Base-by-base conservation (phyloP, 2,329 filamentous ascomycete species). In the Pseudofabraea citricarpa region DNA sequence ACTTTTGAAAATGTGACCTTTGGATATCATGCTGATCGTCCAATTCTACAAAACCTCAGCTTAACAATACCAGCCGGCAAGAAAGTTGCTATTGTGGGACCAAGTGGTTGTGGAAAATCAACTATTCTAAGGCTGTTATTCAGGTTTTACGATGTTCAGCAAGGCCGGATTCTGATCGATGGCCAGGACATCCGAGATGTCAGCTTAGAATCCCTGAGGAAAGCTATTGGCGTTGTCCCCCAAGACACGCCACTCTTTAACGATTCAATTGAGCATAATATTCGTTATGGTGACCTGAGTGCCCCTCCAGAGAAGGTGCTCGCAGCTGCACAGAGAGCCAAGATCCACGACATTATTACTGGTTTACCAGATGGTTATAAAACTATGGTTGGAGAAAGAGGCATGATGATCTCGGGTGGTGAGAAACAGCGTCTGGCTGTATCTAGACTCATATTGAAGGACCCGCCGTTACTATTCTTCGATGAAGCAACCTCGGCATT, bases 191-290 rank as follows among this genome's bases (percentile, higher is more conserved):
- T 98, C 52, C 84, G 87, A 31, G 76, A 88, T 46, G 84, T 98
- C 1, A 83, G 75, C 9, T 65, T 97, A 2, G 88, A 94, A 41
- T 94, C 87, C 26, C 71, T 98, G 21, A 82, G 93, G 6, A 80
- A 79, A 51, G 78, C 86, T 2, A 97, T 98, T 51, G 93, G 93
- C 18, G 91, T 98, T 13, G 93, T 98, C 1, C 93, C 93, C 0
- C 94, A 98, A 63, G 93, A 98, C 56, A 97, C 93, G 0, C 90
- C 93, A 0, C 74, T 98, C 1, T 98, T 98, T 73, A 98, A 98
- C 63, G 90, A 95, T 59, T 93, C 90, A 0, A 91, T 98, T 46
- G 85, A 87, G 60, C 89, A 96, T 64, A 98, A 98, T 62, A 95
- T 98, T 57, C 85, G 82, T 50, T 98, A 98, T 63, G 93, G 93